Base-by-base conservation (phyloP, 495 filamentous ascomycete genomes). In the Podospora didyma region DNA sequence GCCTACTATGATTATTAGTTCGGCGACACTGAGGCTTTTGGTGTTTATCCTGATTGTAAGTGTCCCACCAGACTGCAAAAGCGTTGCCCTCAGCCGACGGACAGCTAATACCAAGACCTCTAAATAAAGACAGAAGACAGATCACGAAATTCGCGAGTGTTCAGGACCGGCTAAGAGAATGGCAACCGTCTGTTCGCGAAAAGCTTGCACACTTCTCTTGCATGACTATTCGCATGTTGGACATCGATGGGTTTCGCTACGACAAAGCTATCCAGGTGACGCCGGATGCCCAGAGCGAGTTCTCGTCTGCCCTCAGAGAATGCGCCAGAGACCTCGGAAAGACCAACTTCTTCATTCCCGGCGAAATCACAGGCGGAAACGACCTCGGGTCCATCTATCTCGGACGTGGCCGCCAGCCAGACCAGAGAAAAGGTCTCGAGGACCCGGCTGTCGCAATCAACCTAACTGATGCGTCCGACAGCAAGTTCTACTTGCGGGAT, bases 151-250 rank as follows among this genome's bases (percentile, higher is more conserved):
- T 89, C 66, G 84, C 84, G 37, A 86, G 78, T 35, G 87, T 89
- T 2, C 87, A 90, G 65, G 86, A 90, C 63, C 83, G 87, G 56
- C 73, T 90, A n/a, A 78, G 87, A 24, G 86, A 89, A 67, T 89
- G 86, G 86, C 65, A 77, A 21, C 82, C 84, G 0, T 75, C 73
- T 49, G 86, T 89, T 7, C 72, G 78, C 22, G 70, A 82, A 37
- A 81, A 81, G 55, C 65, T 90, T 37, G 76, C 80, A 46, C 75
- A 76, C 26, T 86, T 89, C 59, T 85, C 85, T n/a, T 89, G 86
- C 64, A 81, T 87, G 64, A 76, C 81, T 1, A 84, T 89, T 44
- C 69, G 72, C 20, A 81, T 80, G 47, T 75, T 88, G 14, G 85
- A 88, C 62, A 82, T 88, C 26, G 85, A 88, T 58, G 85, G 85